A percentile compares a stretch with the other conserved stretches of the same genome.
Conservation (phyloP, 495 filamentous ascomycete genomes). For the Astrothelium subdiscretum region DNA sequence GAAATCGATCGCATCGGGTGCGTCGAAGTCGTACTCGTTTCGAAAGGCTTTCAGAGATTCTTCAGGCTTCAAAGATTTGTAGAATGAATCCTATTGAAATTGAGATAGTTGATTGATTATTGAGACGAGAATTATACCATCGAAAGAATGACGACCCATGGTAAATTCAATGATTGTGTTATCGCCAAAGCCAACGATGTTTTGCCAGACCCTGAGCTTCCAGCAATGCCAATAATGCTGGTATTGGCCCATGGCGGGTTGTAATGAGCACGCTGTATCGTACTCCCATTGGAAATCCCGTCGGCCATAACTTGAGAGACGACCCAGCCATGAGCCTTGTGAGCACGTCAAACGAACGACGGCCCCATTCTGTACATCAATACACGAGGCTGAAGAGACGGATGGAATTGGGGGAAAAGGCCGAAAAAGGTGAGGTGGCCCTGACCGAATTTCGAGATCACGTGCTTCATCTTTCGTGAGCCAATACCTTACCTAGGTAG, state of each 20-base stretch:
- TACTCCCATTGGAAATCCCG: neutral
- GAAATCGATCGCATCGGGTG: conserved; percentile 90
- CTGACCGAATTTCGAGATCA: neutral
- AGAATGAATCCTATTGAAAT: conserved; percentile 73
- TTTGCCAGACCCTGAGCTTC: conserved; percentile 92
- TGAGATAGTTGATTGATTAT: neutral
- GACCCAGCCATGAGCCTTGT: neutral
- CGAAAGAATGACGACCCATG: conserved; percentile 94
- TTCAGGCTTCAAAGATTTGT: conserved; percentile 70
- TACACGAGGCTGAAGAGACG: neutral
- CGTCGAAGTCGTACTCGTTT: conserved; percentile 93
- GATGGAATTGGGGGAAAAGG: neutral
- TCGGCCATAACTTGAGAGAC: neutral
- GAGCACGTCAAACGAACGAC: neutral
- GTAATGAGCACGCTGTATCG: conserved; percentile 50
- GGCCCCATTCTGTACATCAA: neutral
- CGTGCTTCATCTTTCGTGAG: neutral
- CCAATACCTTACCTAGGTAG: too few species aligned
- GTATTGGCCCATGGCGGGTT: conserved; percentile 88
- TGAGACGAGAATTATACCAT: conserved; percentile 48
- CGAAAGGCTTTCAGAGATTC: conserved; percentile 63
- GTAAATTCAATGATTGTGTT: conserved; percentile 75
- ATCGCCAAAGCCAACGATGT: conserved; percentile 91
- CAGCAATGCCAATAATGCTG: conserved; percentile 91
- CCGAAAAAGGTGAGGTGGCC: neutral